phyloP scores from a whole-genome alignment of 2,329 filamentous ascomycete species.

The Colletotrichum salicis region DNA sequence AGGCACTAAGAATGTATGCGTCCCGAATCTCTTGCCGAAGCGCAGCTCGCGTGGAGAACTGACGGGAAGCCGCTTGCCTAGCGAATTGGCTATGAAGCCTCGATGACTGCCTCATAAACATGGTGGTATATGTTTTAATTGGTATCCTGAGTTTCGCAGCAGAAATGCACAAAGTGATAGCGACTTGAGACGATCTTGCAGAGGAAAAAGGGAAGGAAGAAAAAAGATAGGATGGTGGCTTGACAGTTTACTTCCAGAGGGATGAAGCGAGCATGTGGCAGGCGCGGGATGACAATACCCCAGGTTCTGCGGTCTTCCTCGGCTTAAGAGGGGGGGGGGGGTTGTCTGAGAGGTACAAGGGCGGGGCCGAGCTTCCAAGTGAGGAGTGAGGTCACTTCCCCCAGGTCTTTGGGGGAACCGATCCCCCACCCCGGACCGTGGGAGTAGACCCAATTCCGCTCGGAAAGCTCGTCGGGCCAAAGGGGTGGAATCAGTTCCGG shows the following conservation, averaged over 20 bases:
- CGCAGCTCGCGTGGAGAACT: constrained; percentile 58
- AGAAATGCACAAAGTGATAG: constrained; percentile 7
- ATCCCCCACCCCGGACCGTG: constrained; percentile 34
- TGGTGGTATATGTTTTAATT: constrained; percentile 34
- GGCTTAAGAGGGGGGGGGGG: constrained; percentile 32
- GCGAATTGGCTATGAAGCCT: constrained; percentile 49
- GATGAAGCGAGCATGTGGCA: constrained; percentile 32
- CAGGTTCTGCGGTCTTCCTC: constrained; percentile 33
- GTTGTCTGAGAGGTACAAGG: constrained; percentile 6
- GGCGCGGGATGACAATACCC: constrained; percentile 27
- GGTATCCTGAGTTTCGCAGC: not conserved
- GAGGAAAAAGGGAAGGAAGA: not conserved
- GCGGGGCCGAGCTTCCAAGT: constrained; percentile 32
- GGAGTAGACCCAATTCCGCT: constrained; percentile 6
- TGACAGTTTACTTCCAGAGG: constrained; percentile 11
- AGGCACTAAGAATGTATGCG: constrained; percentile 91
- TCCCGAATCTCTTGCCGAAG: constrained; percentile 79
- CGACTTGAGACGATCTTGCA: constrained; percentile 18
- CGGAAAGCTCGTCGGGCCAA: constrained; percentile 6
- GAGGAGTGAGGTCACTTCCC: constrained; percentile 24
- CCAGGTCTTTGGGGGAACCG: constrained; percentile 15
- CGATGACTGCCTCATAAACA: constrained; percentile 47
- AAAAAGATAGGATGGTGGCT: constrained; percentile 24
- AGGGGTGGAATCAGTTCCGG: not conserved
- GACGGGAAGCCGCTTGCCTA: constrained; percentile 54